Percentiles rank a stretch among this genome's conserved stretches.
phyloP scores from a whole-genome alignment of 768 basidiomycete species.

The Hypholoma sublateritium region DNA sequence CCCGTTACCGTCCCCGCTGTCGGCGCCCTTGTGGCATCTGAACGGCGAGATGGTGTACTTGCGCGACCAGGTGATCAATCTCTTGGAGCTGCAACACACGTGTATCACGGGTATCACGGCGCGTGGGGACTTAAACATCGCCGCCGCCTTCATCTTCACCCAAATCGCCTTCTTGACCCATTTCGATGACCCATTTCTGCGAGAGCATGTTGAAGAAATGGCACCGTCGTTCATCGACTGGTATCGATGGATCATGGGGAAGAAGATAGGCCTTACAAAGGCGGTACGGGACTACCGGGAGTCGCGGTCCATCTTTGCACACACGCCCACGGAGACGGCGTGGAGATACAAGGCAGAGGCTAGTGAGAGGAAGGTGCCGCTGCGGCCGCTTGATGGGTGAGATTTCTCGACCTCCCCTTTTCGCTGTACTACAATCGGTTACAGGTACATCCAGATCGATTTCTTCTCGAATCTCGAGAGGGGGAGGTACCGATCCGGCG shows the following conservation, averaged over 20 bases:
- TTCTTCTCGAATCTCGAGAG: background rate
- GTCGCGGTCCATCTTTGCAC: background rate
- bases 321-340: background rate
- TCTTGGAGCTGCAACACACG: background rate
- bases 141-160: background rate
- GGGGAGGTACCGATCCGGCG: background rate
- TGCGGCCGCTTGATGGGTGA: background rate
- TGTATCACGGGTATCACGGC: background rate
- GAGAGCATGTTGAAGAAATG: background rate
- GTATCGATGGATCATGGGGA: background rate
- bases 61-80: background rate
- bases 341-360: background rate
- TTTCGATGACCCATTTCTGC: background rate
- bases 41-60: background rate
- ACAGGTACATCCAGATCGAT: background rate
- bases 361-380: background rate
- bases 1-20: background rate
- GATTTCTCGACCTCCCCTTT: background rate
- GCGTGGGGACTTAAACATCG: background rate
- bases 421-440: background rate
- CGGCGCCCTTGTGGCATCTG: background rate
- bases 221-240: background rate
- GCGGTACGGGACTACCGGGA: background rate
- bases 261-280: background rate
- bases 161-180: background rate